These are phyloP conservation scores for Ormosia emarginata DNA, from an alignment of 306 rosid species.

Conservation along the genomic window DNA sequence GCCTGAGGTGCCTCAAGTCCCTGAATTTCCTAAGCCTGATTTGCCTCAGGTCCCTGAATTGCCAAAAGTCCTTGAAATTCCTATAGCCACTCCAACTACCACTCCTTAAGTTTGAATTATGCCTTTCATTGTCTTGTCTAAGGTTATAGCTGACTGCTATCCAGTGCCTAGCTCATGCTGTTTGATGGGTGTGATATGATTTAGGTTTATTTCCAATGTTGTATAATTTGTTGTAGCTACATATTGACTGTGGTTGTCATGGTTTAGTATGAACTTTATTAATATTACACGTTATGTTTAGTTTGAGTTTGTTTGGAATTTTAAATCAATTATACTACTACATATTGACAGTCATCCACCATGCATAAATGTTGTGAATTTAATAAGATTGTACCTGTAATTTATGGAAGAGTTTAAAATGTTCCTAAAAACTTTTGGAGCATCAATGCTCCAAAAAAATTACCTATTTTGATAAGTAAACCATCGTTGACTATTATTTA, in stretches of 20 bases:
- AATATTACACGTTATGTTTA: neutral
- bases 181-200: neutral
- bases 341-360: neutral
- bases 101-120: neutral
- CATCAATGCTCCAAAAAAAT: no score
- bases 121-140: neutral
- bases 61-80: neutral
- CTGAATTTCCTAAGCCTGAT: no score
- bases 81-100: slow-evolving; percentile 1
- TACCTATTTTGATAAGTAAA: no score
- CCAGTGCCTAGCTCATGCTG: neutral
- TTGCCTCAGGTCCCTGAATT: no score
- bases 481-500: no score
- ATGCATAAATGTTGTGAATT: no score
- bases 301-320: neutral
- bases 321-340: no score
- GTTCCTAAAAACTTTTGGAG: no score
- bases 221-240: neutral
- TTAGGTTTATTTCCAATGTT: no score
- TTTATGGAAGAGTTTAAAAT: no score
- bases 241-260: neutral
- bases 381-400: no score
- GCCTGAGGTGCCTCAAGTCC: neutral
- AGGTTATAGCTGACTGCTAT: neutral
- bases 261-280: neutral